phyloP scores from a whole-genome alignment of 2,329 filamentous ascomycete species.

The Cladobotryum mycophilum region DNA sequence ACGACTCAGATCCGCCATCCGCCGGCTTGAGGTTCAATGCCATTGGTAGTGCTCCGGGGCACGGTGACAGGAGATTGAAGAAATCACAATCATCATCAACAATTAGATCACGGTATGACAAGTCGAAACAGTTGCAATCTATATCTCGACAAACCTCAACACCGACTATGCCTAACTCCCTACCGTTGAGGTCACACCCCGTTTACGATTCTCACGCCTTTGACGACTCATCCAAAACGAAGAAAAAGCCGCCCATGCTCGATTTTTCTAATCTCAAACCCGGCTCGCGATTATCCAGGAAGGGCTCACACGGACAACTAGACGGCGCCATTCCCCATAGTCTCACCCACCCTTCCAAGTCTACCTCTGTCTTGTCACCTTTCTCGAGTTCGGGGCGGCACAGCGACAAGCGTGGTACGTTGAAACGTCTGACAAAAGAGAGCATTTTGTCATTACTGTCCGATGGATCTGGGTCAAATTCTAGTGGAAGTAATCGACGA shows the following conservation, averaged over 20 bases:
- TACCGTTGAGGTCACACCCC: conserved; percentile 41
- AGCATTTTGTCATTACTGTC: conserved; percentile 21
- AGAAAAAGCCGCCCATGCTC: conserved; percentile 42
- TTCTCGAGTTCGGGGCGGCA: conserved; percentile 24
- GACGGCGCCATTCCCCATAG: conserved; percentile 28
- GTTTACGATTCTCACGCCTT: conserved; percentile 37
- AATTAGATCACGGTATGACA: conserved; percentile 52
- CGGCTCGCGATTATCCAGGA: conserved; percentile 24
- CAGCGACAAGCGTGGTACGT: conserved; percentile 21
- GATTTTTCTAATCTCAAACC: conserved; percentile 42
- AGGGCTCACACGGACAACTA: conserved; percentile 23
- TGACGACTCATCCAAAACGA: conserved; percentile 18
- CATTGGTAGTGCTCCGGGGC: conserved; percentile 14
- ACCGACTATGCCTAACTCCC: conserved; percentile 52
- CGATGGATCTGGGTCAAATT: conserved; percentile 18
- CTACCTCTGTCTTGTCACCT: conserved; percentile 38
- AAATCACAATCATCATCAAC: conserved; percentile 49
- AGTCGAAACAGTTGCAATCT: conserved; percentile 48
- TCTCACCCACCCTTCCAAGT: conserved; percentile 31
- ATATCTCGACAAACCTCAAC: conserved; percentile 54
- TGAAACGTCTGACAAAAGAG: conserved; percentile 33
- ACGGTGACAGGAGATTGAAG: conserved; percentile 35
- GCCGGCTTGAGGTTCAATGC: conserved; percentile 21
- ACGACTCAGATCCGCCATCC: conserved; percentile 41
- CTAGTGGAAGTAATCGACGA: conserved; percentile 20